Evolutionary conservation across 2,329 filamentous ascomycete species (phyloP), one percentile per base, ranked within the genome.

Genomic region (Tolypocladium inflatum): DNA sequence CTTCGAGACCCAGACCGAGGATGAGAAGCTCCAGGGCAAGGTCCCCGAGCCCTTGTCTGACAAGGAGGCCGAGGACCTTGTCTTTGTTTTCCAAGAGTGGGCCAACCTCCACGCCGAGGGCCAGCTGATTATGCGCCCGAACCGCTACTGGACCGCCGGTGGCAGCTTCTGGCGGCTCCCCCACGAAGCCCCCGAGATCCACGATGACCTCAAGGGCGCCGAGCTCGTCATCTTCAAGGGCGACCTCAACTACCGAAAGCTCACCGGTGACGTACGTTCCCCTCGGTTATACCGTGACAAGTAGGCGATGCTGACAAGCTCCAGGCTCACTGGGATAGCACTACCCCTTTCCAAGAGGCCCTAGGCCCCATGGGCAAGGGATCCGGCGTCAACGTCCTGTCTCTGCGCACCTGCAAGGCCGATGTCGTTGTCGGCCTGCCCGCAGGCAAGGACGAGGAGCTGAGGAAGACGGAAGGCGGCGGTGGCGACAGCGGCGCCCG

Each of bases 141-240:
- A 96, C 73, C 73, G 81, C 33, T 97, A 97, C 80, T 99, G 94
- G 94, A 97, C 93, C 0, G 83, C 88, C 15, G 85, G 82, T 0
- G 91, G 91, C 3, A 90, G 89, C 68, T 99, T 88, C 76, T 97
- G 94, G 92, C 82, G 91, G 38, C 73, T 99, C 59, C 91, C 92
- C 0, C 73, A 78, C 17, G 79, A 84, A 30, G 89, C 85, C 1
- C 81, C 84, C 3, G 80, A 82, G 35, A 75, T 99, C 15, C 81
- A 84, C 56, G 81, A 89, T 8, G 93, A 97, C 68, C 74, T 99
- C 58, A 87, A 91, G 76, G 76, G 84, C 61, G 90, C 89, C 63
- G 90, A 96, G 71, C 78, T 99, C 21, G 90, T 96, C 15, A 85
- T 99, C 58, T 97, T 97, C 79, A 99, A 99, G 78, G 94, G 94